phyloP scores from a whole-genome alignment of 345 rosid genomes.

The Pelargonium nanum region DNA sequence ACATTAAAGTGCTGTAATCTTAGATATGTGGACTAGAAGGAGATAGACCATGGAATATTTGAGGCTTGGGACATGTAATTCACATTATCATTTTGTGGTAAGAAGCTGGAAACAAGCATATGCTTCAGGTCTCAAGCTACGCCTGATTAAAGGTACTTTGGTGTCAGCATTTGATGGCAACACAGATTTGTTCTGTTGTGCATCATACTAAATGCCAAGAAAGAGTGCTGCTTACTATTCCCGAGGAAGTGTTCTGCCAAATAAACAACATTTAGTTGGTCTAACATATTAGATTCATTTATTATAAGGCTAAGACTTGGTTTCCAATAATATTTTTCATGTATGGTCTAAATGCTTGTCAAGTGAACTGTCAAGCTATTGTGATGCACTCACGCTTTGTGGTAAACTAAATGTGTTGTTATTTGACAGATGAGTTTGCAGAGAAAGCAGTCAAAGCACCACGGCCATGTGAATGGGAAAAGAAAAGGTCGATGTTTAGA shows the following conservation, averaged over 20 bases:
- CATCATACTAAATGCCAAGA: too few relatives aligned
- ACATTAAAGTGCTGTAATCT: too few relatives aligned
- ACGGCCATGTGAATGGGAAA: slow-evolving; percentile 30
- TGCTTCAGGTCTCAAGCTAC: too few relatives aligned
- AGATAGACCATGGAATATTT: too few relatives aligned
- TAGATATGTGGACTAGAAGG: too few relatives aligned
- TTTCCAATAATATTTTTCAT: background rate
- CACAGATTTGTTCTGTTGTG: too few relatives aligned
- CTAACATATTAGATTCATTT: background rate
- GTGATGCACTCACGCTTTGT: background rate
- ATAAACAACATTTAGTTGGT: too few relatives aligned
- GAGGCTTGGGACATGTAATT: background rate
- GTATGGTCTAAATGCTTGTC: background rate
- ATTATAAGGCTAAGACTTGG: background rate
- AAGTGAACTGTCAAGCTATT: background rate
- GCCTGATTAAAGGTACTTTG: background rate
- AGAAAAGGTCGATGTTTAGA: slow-evolving; percentile 23
- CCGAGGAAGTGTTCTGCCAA: too few relatives aligned
- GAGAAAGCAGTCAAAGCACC: slow-evolving; percentile 31
- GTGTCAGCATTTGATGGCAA: background rate
- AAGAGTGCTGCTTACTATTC: too few relatives aligned
- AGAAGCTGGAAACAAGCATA: too few relatives aligned
- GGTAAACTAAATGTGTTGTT: slow-evolving; percentile 5
- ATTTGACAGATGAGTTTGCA: slow-evolving; percentile 34
- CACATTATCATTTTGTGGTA: too few relatives aligned